phyloP scores from a whole-genome alignment of 2,329 filamentous ascomycete species.

The Sporothrix protearum region DNA sequence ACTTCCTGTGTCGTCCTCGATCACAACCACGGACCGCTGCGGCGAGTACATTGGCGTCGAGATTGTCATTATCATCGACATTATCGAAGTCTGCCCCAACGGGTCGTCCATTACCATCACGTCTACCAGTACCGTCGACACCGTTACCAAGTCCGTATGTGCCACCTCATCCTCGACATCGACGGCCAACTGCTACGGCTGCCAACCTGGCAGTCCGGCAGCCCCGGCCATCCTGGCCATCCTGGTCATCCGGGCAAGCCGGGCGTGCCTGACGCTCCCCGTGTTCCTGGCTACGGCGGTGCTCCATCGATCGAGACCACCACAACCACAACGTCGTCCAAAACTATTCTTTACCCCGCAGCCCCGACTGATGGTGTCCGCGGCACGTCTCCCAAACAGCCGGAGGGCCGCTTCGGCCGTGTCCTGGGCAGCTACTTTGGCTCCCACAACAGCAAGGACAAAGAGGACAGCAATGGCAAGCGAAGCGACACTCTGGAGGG shows the following conservation, averaged over 20 bases:
- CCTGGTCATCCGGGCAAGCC: background rate
- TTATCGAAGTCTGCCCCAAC: slow-evolving; percentile 23
- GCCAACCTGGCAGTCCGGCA: background rate
- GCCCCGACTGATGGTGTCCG: background rate
- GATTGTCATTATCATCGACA: slow-evolving; percentile 24
- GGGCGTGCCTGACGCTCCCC: background rate
- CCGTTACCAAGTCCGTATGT: slow-evolving; percentile 21
- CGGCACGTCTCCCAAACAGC: background rate
- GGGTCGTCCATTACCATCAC: slow-evolving; percentile 10
- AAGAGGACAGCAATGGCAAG: background rate
- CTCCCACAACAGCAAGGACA: background rate
- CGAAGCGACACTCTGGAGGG: background rate
- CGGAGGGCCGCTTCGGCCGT: background rate
- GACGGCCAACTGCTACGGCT: slow-evolving; percentile 20
- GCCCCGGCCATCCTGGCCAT: background rate
- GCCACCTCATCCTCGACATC: background rate
- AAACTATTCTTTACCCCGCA: background rate
- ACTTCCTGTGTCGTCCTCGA: background rate
- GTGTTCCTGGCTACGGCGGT: background rate
- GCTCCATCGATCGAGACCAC: background rate
- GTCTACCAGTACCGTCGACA: slow-evolving; percentile 18
- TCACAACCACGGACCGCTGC: background rate
- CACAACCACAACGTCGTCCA: background rate
- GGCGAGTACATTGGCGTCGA: slow-evolving; percentile 21
- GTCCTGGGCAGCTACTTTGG: background rate